Evolutionary conservation across 2,329 filamentous ascomycete genomes (phyloP).

Genomic region (Aspergillus sp.): DNA sequence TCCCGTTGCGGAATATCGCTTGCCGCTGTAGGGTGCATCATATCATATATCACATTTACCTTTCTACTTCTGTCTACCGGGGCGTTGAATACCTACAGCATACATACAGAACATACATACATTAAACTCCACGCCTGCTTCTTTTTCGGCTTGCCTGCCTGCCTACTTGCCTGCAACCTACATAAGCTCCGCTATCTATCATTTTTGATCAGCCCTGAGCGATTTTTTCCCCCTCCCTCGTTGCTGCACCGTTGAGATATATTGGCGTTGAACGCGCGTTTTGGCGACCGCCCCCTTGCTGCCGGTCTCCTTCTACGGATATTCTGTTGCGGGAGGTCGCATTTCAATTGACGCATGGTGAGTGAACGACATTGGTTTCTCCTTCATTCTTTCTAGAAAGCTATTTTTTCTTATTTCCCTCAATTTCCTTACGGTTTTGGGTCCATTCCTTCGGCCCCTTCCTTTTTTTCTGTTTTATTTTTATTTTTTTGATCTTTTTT

Average conservation of each 20-base stretch:
- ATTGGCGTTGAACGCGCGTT: slow-evolving; percentile 13
- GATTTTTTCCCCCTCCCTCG: slow-evolving; percentile 6
- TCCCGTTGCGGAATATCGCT: background rate
- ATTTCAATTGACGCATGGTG: slow-evolving; percentile 7
- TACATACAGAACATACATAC: background rate
- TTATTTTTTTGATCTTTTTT: background rate
- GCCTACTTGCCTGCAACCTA: slow-evolving; percentile 1
- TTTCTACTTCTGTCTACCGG: background rate
- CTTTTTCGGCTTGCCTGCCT: no score
- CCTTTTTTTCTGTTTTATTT: background rate
- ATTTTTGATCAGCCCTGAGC: slow-evolving; percentile 8
- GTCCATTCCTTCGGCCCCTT: background rate
- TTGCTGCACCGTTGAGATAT: slow-evolving; percentile 8
- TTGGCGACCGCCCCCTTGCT: slow-evolving; percentile 9
- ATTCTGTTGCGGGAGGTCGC: slow-evolving; percentile 5
- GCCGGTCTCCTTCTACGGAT: slow-evolving; percentile 3
- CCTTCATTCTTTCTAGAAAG: background rate
- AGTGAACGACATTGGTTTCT: slow-evolving; percentile 2
- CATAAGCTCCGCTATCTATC: slow-evolving; percentile 5
- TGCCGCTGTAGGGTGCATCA: background rate
- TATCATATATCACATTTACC: background rate
- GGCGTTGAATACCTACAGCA: background rate
- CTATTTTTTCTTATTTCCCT: background rate
- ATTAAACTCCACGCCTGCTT: background rate
- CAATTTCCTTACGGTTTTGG: no score